These are phyloP conservation scores for Acrocalymma vagum DNA, from an alignment of 2,329 filamentous ascomycete species.

Conservation along the genomic window DNA sequence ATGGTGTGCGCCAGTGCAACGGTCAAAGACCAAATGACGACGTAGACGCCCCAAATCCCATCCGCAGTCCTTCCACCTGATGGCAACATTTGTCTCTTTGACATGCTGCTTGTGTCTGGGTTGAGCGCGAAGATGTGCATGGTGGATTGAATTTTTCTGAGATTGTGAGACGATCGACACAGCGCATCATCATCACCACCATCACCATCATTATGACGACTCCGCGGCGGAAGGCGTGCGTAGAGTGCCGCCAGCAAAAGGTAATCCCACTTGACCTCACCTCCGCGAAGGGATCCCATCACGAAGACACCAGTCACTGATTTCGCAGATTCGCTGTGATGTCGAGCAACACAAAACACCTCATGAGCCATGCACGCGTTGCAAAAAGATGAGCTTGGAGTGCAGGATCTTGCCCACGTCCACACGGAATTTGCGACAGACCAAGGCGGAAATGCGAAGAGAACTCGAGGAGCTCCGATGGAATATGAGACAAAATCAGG, in stretches of 20 bases:
- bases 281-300: slow-evolving; percentile 4
- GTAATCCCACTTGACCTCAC: slow-evolving; percentile 23
- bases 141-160: too few species aligned
- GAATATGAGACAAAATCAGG: slow-evolving; percentile 39
- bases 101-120: slow-evolving; percentile 28
- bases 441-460: slow-evolving; percentile 48
- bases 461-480: slow-evolving; percentile 46
- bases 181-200: slow-evolving; percentile 22
- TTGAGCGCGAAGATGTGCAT: too few species aligned
- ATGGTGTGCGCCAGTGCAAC: slow-evolving; percentile 34
- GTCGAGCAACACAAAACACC: slow-evolving; percentile 48
- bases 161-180: slow-evolving; percentile 30
- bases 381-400: slow-evolving; percentile 46
- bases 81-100: slow-evolving; percentile 22
- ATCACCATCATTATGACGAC: slow-evolving; percentile 37
- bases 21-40: slow-evolving; percentile 38
- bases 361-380: slow-evolving; percentile 45
- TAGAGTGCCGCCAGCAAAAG: slow-evolving; percentile 49
- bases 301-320: slow-evolving; percentile 18
- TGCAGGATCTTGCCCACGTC: slow-evolving; percentile 47
- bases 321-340: slow-evolving; percentile 45
- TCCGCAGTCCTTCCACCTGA: slow-evolving; percentile 19
- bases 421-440: slow-evolving; percentile 46
- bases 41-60: slow-evolving; percentile 31
- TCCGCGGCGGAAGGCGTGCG: slow-evolving; percentile 46